Base-by-base conservation (phyloP, 1,284 basidiomycete genomes). In the Spongispora temasekensis region DNA sequence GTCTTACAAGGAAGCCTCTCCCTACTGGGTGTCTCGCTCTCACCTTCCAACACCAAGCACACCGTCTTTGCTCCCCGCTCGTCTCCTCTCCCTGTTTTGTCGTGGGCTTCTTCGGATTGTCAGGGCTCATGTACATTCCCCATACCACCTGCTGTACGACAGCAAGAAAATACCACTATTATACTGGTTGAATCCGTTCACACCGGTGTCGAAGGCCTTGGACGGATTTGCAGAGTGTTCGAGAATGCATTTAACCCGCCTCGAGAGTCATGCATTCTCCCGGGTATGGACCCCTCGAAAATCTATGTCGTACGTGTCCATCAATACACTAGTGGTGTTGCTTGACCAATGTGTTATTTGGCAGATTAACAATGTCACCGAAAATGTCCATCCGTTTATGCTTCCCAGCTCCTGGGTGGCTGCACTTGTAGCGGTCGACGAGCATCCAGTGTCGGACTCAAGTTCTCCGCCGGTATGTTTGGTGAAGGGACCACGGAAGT, bases 401-500 rank as follows among this genome's bases (percentile, higher is more conserved):
- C 65, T 89, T 5, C 85, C 87, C 4, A 57, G 72, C 1, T 83
- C 86, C 2, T 94, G 91, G 91, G 68, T 77, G 2, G 63, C 64
- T 4, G 84, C 86, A 0, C 69, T 92, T 19, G 59, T 63, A 53
- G 63, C 59, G 6, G 42, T 69, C 10, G 57, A 65, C 25, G 53
- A 57, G 12, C 21, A 35, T 4, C n/a, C 51, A 50, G 55, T 59
- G 5, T 55, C 35, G 10, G 66, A 61, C 19, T 54, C 68, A 9
- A 61, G 65, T 31, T 35, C 62, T 1, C 64, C 70, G 1, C 69
- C 75, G 1, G 73, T 83, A 1, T 83, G 78, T 63, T 71, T 98
- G 1, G 82, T 98, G 19, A 91, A 89, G 68, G 96, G 97, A 0
- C 83, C 90, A 0, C 97, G 94, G 74, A 89, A 93, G 57, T 83